phyloP scores from a whole-genome alignment of 2,329 filamentous ascomycete species.

The Verticillium isaacii region DNA sequence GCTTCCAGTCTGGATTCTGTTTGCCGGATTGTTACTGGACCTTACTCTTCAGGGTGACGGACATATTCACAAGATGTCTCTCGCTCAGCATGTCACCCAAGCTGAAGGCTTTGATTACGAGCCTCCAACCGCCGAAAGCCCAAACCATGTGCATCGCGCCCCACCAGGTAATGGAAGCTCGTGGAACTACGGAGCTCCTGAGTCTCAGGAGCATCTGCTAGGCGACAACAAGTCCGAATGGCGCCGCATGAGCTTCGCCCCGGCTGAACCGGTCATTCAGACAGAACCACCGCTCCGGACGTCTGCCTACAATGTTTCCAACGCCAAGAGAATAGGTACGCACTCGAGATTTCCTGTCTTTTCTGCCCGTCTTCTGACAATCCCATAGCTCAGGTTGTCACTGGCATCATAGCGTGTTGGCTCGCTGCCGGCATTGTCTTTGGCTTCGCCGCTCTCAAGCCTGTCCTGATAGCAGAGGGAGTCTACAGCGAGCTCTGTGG shows the following conservation, averaged over 20 bases:
- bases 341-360: background rate
- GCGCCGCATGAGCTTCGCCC: too few relatives aligned
- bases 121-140: constrained; percentile 14
- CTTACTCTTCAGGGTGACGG: too few relatives aligned
- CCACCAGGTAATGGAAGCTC: too few relatives aligned
- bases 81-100: constrained; percentile 37
- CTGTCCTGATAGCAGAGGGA: constrained; percentile 67
- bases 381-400: constrained; percentile 58
- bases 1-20: too few relatives aligned
- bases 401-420: constrained; percentile 68
- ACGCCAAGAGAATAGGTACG: constrained; percentile 19
- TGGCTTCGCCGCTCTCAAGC: constrained; percentile 83
- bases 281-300: too few relatives aligned
- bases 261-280: too few relatives aligned
- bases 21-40: too few relatives aligned
- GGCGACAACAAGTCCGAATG: too few relatives aligned
- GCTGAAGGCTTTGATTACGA: constrained; percentile 35
- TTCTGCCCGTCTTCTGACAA: background rate
- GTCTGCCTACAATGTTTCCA: constrained; percentile 13
- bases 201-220: too few relatives aligned
- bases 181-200: too few relatives aligned
- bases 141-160: background rate
- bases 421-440: constrained; percentile 75
- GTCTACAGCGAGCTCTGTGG: constrained; percentile 49
- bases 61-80: constrained; percentile 25